Evolutionary conservation across 176 grass and related monocot species (phyloP).

Genomic region (Cenchrus purpureus): DNA sequence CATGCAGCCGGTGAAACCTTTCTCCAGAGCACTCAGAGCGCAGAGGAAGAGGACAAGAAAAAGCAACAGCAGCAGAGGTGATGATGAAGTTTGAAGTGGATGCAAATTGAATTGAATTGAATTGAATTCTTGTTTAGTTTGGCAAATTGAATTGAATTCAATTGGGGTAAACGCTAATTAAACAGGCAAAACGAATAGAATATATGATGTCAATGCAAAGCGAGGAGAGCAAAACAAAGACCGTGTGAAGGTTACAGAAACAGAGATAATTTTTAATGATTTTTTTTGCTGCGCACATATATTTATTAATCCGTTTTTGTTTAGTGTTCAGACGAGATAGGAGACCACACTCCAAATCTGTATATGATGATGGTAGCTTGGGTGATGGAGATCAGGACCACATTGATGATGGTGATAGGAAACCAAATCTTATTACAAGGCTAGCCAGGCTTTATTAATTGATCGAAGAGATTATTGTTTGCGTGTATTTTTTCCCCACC

Average conservation of each 20-base stretch:
- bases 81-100: slow-evolving; percentile 10
- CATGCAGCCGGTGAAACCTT: slow-evolving; percentile 4
- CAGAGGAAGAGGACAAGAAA: slow-evolving; percentile 46
- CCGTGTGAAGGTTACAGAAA: neutral
- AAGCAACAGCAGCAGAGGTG: slow-evolving; percentile 27
- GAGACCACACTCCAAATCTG: slow-evolving; percentile 31
- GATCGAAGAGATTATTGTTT: slow-evolving; percentile 25
- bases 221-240: slow-evolving; percentile 31
- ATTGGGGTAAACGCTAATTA: neutral
- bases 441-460: slow-evolving; percentile 1
- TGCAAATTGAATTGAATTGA: slow-evolving; percentile 26
- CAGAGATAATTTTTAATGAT: slow-evolving; percentile 14
- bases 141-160: neutral
- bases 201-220: neutral
- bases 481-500: slow-evolving; percentile 2
- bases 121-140: neutral
- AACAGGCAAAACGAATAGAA: slow-evolving; percentile 29
- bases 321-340: slow-evolving; percentile 40
- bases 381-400: slow-evolving; percentile 53
- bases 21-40: neutral
- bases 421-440: slow-evolving; percentile 46
- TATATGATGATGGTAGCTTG: slow-evolving; percentile 16
- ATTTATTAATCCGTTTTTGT: neutral
- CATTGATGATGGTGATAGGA: slow-evolving; percentile 42
- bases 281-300: neutral